Percentiles rank a stretch among this genome's conserved stretches.
Conservation (phyloP, 202 grass and related monocot genomes). For the Panicum hallii region DNA sequence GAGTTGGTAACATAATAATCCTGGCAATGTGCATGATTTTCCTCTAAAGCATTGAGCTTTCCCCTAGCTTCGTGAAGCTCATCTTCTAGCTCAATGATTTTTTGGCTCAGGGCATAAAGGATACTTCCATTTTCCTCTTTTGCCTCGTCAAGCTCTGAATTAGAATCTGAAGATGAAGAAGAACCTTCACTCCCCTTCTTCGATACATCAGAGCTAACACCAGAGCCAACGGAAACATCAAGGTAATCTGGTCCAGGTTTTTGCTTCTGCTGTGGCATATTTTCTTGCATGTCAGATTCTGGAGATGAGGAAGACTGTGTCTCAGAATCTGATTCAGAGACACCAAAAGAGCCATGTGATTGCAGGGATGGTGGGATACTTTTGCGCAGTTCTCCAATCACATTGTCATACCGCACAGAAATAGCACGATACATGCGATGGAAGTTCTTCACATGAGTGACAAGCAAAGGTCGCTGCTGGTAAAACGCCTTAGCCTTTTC, state of each 20-base stretch:
- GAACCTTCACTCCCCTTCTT: constrained; percentile 76
- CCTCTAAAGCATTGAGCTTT: constrained; percentile 60
- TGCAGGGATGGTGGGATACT: constrained; percentile 74
- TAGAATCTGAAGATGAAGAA: constrained; percentile 69
- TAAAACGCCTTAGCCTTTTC: constrained; percentile 77
- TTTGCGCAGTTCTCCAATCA: constrained; percentile 81
- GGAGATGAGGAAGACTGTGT: constrained; percentile 50
- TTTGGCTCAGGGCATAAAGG: constrained; percentile 68
- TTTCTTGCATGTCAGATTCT: constrained; percentile 44
- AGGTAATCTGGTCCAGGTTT: constrained; percentile 61
- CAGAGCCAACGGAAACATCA: constrained; percentile 63
- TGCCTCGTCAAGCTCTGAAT: constrained; percentile 68
- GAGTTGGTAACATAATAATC: constrained; percentile 30
- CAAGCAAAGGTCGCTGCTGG: constrained; percentile 62
- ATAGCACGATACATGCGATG: constrained; percentile 75
- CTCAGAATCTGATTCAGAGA: constrained; percentile 71
- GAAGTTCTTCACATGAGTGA: constrained; percentile 69
- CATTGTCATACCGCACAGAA: constrained; percentile 73
- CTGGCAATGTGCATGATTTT: constrained; percentile 53
- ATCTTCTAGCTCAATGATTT: constrained; percentile 75
- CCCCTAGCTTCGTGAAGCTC: constrained; percentile 68
- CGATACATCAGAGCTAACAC: constrained; percentile 59
- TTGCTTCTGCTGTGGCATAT: constrained; percentile 39
- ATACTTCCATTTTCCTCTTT: constrained; percentile 66
- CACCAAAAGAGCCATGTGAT: constrained; percentile 53